Evolutionary conservation across 306 rosid genomes (phyloP).

Genomic region (Pueraria montana): DNA sequence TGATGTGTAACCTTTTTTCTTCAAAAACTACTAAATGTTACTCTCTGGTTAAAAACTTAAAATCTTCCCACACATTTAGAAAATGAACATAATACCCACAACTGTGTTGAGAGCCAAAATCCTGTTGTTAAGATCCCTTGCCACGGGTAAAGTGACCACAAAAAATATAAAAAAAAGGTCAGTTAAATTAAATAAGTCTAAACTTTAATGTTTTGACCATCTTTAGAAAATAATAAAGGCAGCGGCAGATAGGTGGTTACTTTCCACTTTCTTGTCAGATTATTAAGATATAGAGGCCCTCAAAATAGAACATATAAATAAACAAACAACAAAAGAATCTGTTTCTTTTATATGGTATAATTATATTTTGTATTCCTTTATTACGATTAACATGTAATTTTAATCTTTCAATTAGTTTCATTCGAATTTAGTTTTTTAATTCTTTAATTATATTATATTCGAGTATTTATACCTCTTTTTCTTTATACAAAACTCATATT

Average conservation of each 20-base stretch:
- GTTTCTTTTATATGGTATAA: not conserved
- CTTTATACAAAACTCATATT: not conserved
- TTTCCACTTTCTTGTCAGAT: slow-evolving; percentile 26
- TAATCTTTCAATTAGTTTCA: no score
- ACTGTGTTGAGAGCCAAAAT: not conserved
- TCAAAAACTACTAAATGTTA: not conserved
- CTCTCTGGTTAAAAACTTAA: slow-evolving; percentile 1
- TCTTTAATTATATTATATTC: no score
- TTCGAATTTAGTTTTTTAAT: no score
- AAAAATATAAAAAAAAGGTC: not conserved
- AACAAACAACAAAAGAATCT: not conserved
- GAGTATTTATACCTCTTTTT: not conserved
- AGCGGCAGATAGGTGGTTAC: slow-evolving; percentile 4
- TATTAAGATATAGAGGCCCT: not conserved
- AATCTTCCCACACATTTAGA: not conserved
- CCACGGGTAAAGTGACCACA: not conserved
- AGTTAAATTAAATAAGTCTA: not conserved
- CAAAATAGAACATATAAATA: not conserved
- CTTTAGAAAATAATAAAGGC: slow-evolving; percentile 34
- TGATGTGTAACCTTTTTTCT: not conserved
- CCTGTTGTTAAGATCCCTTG: not conserved
- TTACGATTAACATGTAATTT: not conserved
- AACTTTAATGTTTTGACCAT: slow-evolving; percentile 46
- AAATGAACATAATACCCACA: not conserved
- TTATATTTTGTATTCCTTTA: not conserved